These are phyloP conservation scores for Penicillium polonicum DNA, from an alignment of 2,329 filamentous ascomycete species.

Conservation along the genomic window DNA sequence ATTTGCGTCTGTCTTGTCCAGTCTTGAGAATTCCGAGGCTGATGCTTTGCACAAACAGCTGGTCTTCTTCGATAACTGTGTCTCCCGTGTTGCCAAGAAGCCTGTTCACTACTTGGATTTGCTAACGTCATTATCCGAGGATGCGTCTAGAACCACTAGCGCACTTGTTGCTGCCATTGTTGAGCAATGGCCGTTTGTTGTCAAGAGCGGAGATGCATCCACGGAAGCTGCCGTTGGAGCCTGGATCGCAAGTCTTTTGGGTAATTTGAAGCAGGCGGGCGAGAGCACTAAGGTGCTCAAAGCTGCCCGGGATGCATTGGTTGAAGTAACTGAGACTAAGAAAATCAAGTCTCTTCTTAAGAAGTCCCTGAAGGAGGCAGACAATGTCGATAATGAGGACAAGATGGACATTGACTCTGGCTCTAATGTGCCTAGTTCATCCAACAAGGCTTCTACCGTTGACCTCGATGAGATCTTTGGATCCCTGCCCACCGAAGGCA, in stretches of 20 bases:
- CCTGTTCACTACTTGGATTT: constrained; percentile 76
- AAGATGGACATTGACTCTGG: constrained; percentile 22
- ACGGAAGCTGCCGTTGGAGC: constrained; percentile 51
- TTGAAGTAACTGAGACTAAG: constrained; percentile 40
- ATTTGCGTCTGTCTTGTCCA: constrained; percentile 41
- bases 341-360: constrained; percentile 36
- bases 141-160: constrained; percentile 51
- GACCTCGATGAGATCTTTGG: constrained; percentile 56
- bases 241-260: constrained; percentile 61
- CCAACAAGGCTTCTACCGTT: constrained; percentile 28
- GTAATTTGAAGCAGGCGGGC: constrained; percentile 52
- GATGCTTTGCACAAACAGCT: constrained; percentile 43
- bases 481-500: constrained; percentile 47
- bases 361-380: constrained; percentile 38
- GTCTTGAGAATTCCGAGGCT: constrained; percentile 36
- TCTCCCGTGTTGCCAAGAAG: constrained; percentile 69
- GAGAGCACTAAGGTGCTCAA: constrained; percentile 52
- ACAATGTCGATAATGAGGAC: constrained; percentile 17
- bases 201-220: constrained; percentile 51
- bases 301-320: constrained; percentile 46
- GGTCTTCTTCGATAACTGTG: constrained; percentile 82
- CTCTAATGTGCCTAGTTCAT: constrained; percentile 1
- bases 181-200: constrained; percentile 74
- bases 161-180: constrained; percentile 67
- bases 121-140: constrained; percentile 39